Evolutionary conservation across 352 stramenopile genomes (phyloP).

Genomic region (Pythium scleroteichum): DNA sequence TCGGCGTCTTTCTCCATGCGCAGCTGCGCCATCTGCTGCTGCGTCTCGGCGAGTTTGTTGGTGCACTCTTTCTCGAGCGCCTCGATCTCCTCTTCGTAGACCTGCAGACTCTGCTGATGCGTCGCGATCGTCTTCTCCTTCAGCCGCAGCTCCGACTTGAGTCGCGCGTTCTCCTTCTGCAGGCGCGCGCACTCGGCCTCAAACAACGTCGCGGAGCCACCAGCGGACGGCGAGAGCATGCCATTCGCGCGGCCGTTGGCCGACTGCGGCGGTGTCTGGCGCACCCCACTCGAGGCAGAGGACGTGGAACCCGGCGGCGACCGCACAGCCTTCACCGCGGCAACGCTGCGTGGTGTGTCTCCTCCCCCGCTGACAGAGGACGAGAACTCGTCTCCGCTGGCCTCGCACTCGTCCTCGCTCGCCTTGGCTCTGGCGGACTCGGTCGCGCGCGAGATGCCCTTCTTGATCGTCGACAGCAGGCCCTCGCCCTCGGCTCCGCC

Average conservation of each 20-base stretch:
- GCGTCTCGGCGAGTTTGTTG: slow-evolving; percentile 62
- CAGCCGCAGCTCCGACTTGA: slow-evolving; percentile 52
- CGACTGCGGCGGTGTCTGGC: slow-evolving; percentile 26
- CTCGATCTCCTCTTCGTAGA: slow-evolving; percentile 78
- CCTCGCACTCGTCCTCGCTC: slow-evolving; percentile 19
- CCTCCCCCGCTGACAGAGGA: background rate
- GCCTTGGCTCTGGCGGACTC: slow-evolving; percentile 22
- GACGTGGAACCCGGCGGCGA: slow-evolving; percentile 22
- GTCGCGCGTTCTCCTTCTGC: slow-evolving; percentile 54
- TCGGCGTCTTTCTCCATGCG: slow-evolving; percentile 66
- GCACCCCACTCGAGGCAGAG: slow-evolving; percentile 10
- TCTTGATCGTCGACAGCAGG: slow-evolving; percentile 33
- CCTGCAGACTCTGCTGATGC: slow-evolving; percentile 55
- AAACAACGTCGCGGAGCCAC: slow-evolving; percentile 1
- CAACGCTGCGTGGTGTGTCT: background rate
- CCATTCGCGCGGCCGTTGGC: slow-evolving; percentile 2
- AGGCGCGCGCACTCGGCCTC: slow-evolving; percentile 23
- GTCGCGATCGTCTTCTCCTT: slow-evolving; percentile 66
- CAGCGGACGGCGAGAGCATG: slow-evolving; percentile 6
- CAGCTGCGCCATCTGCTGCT: slow-evolving; percentile 47
- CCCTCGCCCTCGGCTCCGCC: slow-evolving; percentile 16
- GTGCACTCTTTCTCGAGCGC: slow-evolving; percentile 76
- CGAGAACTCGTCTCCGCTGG: background rate
- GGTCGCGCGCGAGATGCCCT: slow-evolving; percentile 29
- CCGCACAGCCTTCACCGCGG: background rate